Conservation (phyloP, 352 stramenopile species). For the Pythium coloratum region DNA sequence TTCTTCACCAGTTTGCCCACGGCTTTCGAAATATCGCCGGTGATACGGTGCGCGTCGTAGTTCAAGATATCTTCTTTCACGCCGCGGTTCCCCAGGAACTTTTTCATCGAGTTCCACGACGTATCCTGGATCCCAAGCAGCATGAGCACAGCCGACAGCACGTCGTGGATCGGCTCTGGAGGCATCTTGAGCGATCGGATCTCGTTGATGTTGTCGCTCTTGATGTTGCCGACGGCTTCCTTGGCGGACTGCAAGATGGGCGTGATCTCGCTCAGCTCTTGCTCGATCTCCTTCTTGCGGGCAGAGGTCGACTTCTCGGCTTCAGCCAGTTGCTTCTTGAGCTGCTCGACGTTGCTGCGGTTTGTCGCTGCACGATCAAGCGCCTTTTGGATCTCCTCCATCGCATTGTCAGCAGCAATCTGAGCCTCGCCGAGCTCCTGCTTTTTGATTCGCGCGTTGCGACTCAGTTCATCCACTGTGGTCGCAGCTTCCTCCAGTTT, state of each 20-base stretch:
- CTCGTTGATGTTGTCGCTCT: constrained; percentile 95
- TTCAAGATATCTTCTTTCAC: constrained; percentile 98
- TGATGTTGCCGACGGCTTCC: constrained; percentile 92
- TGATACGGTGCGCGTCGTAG: constrained; percentile 93
- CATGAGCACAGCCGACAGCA: constrained; percentile 94
- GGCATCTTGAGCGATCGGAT: constrained; percentile 95
- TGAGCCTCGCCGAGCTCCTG: constrained; percentile 88
- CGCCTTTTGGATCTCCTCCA: constrained; percentile 95
- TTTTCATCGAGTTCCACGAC: constrained; percentile 97
- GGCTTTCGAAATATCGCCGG: constrained; percentile 86
- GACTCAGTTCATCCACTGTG: constrained; percentile 91
- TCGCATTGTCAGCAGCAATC: constrained; percentile 89
- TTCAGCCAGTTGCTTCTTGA: constrained; percentile 89
- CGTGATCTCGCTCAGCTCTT: constrained; percentile 90
- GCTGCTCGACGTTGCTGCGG: constrained; percentile 88
- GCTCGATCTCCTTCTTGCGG: constrained; percentile 92
- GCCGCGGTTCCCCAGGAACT: constrained; percentile 93
- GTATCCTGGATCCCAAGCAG: constrained; percentile 94
- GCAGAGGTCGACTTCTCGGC: constrained; percentile 88
- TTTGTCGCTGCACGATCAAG: constrained; percentile 88
- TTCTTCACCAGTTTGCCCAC: constrained; percentile 93
- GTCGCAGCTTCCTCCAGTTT: constrained; percentile 91
- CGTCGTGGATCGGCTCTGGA: constrained; percentile 93
- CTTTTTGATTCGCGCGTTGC: constrained; percentile 88
- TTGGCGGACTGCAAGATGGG: constrained; percentile 92